Percentiles rank a stretch among this genome's conserved stretches.
phyloP scores from a whole-genome alignment of 2,329 filamentous ascomycete genomes.

The Fusarium verticillioides region DNA sequence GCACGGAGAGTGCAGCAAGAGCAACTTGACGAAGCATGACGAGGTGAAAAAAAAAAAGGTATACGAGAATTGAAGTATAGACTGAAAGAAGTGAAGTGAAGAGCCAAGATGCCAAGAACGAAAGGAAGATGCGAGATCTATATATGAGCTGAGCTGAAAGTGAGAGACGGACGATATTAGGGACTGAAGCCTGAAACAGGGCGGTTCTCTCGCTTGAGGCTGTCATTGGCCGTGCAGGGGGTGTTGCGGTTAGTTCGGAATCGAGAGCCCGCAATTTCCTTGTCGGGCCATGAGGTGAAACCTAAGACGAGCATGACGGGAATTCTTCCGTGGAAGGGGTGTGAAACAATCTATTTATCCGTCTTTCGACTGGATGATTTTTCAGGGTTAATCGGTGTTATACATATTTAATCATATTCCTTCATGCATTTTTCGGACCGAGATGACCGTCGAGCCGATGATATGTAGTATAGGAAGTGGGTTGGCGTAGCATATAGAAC shows the following conservation, averaged over 20 bases:
- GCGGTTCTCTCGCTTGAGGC: not conserved
- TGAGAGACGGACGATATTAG: conserved; percentile 2
- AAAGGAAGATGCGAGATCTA: not conserved
- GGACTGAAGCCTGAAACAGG: conserved; percentile 23
- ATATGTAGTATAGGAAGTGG: not conserved
- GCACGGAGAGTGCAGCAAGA: conserved; percentile 58
- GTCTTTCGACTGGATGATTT: not conserved
- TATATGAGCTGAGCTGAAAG: conserved; percentile 7
- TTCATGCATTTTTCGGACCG: not conserved
- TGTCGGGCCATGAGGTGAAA: conserved; percentile 15
- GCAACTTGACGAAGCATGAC: conserved; percentile 51
- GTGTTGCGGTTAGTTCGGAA: conserved; percentile 24
- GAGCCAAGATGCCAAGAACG: conserved; percentile 14
- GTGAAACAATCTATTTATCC: conserved; percentile 35
- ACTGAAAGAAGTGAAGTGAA: conserved; percentile 4
- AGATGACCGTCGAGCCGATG: not conserved
- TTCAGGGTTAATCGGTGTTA: not conserved
- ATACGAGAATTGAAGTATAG: not conserved
- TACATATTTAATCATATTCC: not conserved
- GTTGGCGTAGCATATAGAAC: not conserved
- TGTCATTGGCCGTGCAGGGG: conserved; percentile 8
- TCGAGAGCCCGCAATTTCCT: conserved; percentile 19
- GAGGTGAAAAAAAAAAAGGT: not conserved
- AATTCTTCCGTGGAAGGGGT: conserved; percentile 30
- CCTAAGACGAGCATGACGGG: conserved; percentile 17